Evolutionary conservation across 2,329 filamentous ascomycete genomes (phyloP), one percentile per base, ranked within the genome.

Genomic region (Neonectria magnoliae): DNA sequence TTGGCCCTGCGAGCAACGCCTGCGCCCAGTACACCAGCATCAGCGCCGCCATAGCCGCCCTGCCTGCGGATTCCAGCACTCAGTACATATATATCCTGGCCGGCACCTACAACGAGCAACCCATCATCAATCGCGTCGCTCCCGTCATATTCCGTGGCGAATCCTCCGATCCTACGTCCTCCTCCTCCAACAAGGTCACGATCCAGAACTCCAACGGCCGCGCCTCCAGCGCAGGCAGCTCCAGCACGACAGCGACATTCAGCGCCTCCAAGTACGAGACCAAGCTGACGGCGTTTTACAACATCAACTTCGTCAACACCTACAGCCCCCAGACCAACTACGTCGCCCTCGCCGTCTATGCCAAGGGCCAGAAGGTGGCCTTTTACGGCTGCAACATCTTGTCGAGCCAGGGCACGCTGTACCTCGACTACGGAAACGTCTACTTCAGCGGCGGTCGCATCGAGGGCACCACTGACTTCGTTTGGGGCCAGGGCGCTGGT

Each of bases 101-200:
- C 11, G 83, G 83, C 14, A 83, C 81, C 0, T 85, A 84, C 56
- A 76, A 76, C 5, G 82, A 84, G 54, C 73, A 77, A 10, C 71
- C 83, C 5, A 73, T 74, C 0, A 72, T 85, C 6, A 66, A 73
- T 4, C 81, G 78, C 2, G 79, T 77, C 1, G 77, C 79, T 4
- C 73, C 80, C 1, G 78, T 84, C 29, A 80, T 82, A 2, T 71
- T 85, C 33, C 71, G 81, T 10, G 83, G 81, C n/a, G 72, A 86
- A 70, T 90, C 88, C 0, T 76, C 74, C 29, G 72, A 75, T 1
- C 59, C 67, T 0, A 66, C 75, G 0, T 78, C 78, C 4, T 89
- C 89, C 72, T 70, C 79, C 4, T 77, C 77, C 57, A 91, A 91
- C 77, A 79, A 81, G 41, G 89, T 90, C n/a, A 90, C 82, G 62